Evolutionary conservation across 768 basidiomycete genomes (phyloP).

Genomic region (Xerocomellus dryophilus): DNA sequence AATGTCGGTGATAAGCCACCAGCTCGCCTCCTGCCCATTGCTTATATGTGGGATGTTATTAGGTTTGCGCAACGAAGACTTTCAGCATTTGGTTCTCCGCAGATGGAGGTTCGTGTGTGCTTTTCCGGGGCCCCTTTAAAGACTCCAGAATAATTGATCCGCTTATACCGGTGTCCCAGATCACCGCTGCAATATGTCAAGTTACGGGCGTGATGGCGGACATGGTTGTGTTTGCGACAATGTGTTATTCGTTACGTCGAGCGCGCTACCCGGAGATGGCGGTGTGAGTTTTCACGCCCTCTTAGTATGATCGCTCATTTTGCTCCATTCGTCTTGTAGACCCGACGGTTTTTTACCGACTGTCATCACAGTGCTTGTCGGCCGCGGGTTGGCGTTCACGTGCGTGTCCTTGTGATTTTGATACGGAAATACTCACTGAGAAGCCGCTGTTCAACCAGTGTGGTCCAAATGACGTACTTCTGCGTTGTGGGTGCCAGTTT

Average conservation of each 20-base stretch:
- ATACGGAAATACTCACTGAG: not conserved
- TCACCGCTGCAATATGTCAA: constrained; percentile 14
- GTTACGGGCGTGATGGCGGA: constrained; percentile 7
- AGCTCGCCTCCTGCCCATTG: not conserved
- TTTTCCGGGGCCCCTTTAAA: not conserved
- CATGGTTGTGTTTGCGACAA: constrained; percentile 10
- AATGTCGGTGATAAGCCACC: constrained; percentile 19
- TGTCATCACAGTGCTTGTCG: not conserved
- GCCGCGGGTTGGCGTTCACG: constrained; percentile 25
- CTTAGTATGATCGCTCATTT: not conserved
- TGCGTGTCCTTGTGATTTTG: constrained; percentile 10
- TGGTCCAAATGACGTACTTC: constrained; percentile 19
- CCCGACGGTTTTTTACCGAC: constrained; percentile 3
- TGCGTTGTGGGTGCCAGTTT: constrained; percentile 17
- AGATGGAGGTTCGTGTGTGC: constrained; percentile 19
- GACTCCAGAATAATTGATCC: not conserved
- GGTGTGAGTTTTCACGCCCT: constrained; percentile 13
- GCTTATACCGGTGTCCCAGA: not conserved
- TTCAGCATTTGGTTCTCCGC: constrained; percentile 15
- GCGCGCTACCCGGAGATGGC: constrained; percentile 13
- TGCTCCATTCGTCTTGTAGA: constrained; percentile 8
- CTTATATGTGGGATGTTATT: constrained; percentile 6
- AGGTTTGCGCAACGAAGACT: constrained; percentile 24
- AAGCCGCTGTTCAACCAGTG: constrained; percentile 1
- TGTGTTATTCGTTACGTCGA: constrained; percentile 23